These are phyloP conservation scores for Argentina anserina DNA, from an alignment of 306 rosid genomes.

Conservation along the genomic window DNA sequence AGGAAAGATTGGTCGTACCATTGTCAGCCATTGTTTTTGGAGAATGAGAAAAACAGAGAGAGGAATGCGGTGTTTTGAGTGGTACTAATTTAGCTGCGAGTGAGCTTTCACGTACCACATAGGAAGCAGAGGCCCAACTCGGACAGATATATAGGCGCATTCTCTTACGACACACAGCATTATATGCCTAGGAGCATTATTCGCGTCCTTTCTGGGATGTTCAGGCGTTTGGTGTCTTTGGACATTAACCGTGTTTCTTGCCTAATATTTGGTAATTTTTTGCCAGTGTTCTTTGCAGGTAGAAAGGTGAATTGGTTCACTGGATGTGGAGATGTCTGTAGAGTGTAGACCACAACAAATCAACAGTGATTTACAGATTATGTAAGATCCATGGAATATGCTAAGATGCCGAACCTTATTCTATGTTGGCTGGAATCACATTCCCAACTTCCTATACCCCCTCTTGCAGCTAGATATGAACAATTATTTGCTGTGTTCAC, in stretches of 20 bases:
- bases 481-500: background rate
- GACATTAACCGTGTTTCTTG: too few relatives aligned
- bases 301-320: background rate
- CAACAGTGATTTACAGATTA: background rate
- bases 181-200: background rate
- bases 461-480: background rate
- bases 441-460: background rate
- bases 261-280: background rate
- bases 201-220: background rate
- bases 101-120: slow-evolving; percentile 27
- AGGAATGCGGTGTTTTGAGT: background rate
- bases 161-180: background rate
- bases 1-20: slow-evolving; percentile 28
- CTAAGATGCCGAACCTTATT: background rate
- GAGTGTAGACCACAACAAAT: background rate
- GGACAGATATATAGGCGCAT: background rate
- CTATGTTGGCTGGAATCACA: background rate
- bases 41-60: background rate
- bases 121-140: background rate
- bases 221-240: background rate
- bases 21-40: slow-evolving; percentile 42
- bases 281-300: background rate
- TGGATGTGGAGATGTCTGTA: background rate
- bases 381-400: slow-evolving; percentile 13
- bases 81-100: background rate